phyloP scores from a whole-genome alignment of 257 asterid species.

The Penstemon barbatus region DNA sequence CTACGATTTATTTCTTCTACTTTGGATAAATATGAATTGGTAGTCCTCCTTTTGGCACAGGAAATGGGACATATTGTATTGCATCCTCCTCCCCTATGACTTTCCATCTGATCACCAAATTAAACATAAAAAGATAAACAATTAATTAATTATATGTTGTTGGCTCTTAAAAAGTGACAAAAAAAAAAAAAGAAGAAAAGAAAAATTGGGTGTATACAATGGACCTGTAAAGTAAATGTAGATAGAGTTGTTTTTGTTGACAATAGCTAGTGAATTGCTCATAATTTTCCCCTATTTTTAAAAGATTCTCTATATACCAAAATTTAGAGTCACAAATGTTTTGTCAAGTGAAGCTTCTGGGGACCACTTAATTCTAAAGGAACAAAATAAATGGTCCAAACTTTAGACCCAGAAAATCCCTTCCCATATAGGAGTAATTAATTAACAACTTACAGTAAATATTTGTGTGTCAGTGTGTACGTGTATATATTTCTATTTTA shows the following conservation, averaged over 20 bases:
- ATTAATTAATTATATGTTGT: background rate
- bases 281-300: background rate
- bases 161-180: no score
- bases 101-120: slow-evolving; percentile 49
- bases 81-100: slow-evolving; percentile 54
- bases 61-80: slow-evolving; percentile 67
- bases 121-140: background rate
- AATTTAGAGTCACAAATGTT: background rate
- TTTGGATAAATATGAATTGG: slow-evolving; percentile 41
- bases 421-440: background rate
- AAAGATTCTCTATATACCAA: background rate
- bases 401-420: slow-evolving; percentile 12
- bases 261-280: background rate
- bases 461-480: background rate
- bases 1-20: background rate
- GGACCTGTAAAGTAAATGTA: slow-evolving; percentile 30
- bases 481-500: background rate
- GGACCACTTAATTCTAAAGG: slow-evolving; percentile 30
- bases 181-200: no score
- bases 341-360: background rate
- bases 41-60: slow-evolving; percentile 61
- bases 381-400: slow-evolving; percentile 28
- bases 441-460: slow-evolving; percentile 14
- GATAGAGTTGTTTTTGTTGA: slow-evolving; percentile 1
- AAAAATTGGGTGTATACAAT: slow-evolving; percentile 25